A percentile compares a stretch with the other conserved stretches of the same genome.
These are phyloP conservation scores for Leccinum disarticulatum DNA, from an alignment of 768 basidiomycete genomes.

Conservation along the genomic window DNA sequence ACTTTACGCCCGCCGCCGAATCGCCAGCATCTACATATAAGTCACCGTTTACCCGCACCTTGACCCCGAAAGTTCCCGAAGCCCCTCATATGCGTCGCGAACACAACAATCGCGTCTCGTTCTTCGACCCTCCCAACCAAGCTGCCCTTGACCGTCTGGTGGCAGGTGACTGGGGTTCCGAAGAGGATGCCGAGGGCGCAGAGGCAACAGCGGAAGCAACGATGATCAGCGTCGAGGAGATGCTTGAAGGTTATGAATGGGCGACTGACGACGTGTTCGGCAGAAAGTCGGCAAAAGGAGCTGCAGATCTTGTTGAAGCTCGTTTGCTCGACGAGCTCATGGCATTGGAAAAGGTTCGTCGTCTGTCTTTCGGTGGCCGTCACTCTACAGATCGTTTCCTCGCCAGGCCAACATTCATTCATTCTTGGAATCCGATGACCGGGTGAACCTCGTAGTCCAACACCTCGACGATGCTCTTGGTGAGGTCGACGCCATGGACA, in stretches of 20 bases:
- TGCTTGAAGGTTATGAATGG: constrained; percentile 99
- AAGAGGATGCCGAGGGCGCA: constrained; percentile 55
- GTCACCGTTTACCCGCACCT: constrained; percentile 24
- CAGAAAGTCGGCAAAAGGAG: constrained; percentile 61
- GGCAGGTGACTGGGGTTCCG: constrained; percentile 41
- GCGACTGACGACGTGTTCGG: constrained; percentile 76
- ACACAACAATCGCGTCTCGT: constrained; percentile 75
- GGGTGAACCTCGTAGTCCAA: constrained; percentile 80
- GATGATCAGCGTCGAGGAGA: constrained; percentile 92
- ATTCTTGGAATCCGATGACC: constrained; percentile 94
- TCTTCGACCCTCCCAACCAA: constrained; percentile 81
- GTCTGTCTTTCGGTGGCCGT: neutral
- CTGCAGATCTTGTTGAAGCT: constrained; percentile 91
- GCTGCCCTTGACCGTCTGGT: constrained; percentile 69
- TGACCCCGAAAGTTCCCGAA: constrained; percentile 35
- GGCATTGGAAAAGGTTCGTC: constrained; percentile 85
- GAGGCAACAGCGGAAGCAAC: constrained; percentile 80
- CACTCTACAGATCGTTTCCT: neutral
- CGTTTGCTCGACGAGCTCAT: constrained; percentile 84
- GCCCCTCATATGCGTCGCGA: constrained; percentile 42
- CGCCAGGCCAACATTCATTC: constrained; percentile 89
- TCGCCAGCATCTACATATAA: constrained; percentile 21
- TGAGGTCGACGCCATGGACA: constrained; percentile 90
- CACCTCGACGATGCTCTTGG: constrained; percentile 85
- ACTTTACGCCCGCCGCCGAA: constrained; percentile 23